Evolutionary conservation across 306 rosid species (phyloP).

Genomic region (Hylodesmum podocarpum): DNA sequence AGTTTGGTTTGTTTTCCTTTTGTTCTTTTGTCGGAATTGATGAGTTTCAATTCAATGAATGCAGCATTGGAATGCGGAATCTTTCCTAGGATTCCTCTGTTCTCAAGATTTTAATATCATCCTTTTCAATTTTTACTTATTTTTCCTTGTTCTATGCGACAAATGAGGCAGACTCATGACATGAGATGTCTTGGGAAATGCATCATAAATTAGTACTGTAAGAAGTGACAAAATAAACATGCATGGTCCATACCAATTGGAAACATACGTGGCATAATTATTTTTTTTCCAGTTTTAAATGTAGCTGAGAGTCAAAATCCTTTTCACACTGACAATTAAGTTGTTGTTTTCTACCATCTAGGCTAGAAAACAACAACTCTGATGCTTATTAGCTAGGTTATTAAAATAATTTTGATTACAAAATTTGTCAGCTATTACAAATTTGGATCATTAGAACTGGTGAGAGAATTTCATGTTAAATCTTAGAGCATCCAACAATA

Average conservation of each 20-base stretch:
- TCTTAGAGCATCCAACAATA: background rate
- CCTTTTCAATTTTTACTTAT: constrained; percentile 1
- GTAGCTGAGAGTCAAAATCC: background rate
- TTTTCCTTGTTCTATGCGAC: constrained; percentile 1
- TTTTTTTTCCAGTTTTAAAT: background rate
- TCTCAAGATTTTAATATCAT: background rate
- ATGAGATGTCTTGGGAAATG: background rate
- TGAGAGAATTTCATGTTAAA: background rate
- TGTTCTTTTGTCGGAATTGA: constrained; percentile 20
- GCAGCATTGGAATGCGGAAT: background rate
- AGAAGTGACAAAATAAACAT: background rate
- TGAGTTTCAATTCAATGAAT: constrained; percentile 18
- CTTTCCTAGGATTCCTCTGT: constrained; percentile 43
- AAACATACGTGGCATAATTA: background rate
- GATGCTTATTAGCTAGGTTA: background rate
- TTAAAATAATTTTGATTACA: background rate
- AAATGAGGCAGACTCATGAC: background rate
- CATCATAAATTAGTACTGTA: background rate
- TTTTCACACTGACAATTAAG: background rate
- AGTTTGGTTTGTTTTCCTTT: background rate
- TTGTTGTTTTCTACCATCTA: background rate
- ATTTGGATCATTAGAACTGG: background rate
- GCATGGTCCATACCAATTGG: background rate
- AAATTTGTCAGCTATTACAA: background rate
- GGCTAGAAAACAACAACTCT: background rate